A percentile compares a stretch with the other conserved stretches of the same genome.
phyloP scores from a whole-genome alignment of 2,329 filamentous ascomycete species.

The Xylariaceae sp. region DNA sequence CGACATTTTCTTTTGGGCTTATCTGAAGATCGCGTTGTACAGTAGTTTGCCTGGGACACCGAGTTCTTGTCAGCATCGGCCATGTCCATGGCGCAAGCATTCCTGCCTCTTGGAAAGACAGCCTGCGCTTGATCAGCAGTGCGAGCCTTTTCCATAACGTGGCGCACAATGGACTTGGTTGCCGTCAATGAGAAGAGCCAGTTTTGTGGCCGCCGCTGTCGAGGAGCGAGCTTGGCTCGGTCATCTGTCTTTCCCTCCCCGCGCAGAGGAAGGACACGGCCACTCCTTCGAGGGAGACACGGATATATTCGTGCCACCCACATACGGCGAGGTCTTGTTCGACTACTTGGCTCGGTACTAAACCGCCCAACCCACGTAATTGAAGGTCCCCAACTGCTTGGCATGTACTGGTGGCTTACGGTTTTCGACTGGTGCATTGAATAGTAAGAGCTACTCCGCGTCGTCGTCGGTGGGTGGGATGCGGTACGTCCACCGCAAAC shows the following conservation, averaged over 20 bases:
- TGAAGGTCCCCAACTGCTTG: too few species aligned
- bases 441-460: not conserved
- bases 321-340: too few species aligned
- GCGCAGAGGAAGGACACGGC: not conserved
- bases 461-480: constrained; percentile 4
- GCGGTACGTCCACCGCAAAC: constrained; percentile 7
- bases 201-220: not conserved
- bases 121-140: not conserved
- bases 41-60: too few species aligned
- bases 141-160: not conserved
- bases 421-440: constrained; percentile 11
- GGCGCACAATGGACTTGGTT: not conserved
- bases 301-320: too few species aligned
- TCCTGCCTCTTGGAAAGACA: not conserved
- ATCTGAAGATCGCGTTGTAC: too few species aligned
- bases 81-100: constrained; percentile 4
- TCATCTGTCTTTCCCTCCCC: not conserved
- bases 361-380: too few species aligned
- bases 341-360: too few species aligned
- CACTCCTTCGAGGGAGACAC: not conserved
- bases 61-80: too few species aligned
- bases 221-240: constrained; percentile 1
- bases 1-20: too few species aligned
- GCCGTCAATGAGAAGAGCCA: not conserved
- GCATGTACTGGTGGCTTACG: not conserved